Evolutionary conservation across 768 basidiomycete species (phyloP).

Genomic region (Russula earlei): DNA sequence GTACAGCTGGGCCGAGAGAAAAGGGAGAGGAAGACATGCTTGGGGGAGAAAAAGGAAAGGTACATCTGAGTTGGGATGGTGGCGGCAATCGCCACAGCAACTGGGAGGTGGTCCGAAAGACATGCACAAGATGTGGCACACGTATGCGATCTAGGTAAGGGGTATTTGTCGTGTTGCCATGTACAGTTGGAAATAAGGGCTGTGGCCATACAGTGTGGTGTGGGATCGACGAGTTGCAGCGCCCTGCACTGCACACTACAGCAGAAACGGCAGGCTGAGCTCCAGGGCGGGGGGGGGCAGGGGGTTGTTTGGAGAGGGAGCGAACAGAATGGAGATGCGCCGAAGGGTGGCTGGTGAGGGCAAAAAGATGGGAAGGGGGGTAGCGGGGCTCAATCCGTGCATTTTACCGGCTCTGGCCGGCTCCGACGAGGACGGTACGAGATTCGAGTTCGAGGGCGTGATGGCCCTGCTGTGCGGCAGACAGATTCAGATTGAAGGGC

Average conservation of each 20-base stretch:
- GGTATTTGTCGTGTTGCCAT: slow-evolving; percentile 7
- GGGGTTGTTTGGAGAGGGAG: too few species aligned
- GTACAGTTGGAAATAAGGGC: background rate
- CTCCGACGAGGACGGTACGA: slow-evolving; percentile 17
- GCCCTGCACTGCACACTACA: background rate
- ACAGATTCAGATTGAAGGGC: slow-evolving; percentile 13
- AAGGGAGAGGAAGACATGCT: background rate
- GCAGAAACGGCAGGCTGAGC: background rate
- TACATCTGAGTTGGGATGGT: slow-evolving; percentile 7
- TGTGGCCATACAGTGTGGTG: background rate
- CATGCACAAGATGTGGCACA: background rate
- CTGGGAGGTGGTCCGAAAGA: background rate
- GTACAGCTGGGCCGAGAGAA: background rate
- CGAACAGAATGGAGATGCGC: background rate
- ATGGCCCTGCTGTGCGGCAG: slow-evolving; percentile 11
- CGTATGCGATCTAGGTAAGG: slow-evolving; percentile 6
- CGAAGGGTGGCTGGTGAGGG: background rate
- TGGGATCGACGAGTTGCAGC: background rate
- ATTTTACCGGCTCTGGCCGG: slow-evolving; percentile 14
- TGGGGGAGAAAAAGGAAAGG: background rate
- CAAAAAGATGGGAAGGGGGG: background rate
- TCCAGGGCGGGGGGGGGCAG: background rate
- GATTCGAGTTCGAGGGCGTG: slow-evolving; percentile 13
- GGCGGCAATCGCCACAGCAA: background rate
- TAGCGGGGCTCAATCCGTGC: background rate